Evolutionary conservation across 352 stramenopile genomes (phyloP).

Genomic region (Phytophthora agathidicida): DNA sequence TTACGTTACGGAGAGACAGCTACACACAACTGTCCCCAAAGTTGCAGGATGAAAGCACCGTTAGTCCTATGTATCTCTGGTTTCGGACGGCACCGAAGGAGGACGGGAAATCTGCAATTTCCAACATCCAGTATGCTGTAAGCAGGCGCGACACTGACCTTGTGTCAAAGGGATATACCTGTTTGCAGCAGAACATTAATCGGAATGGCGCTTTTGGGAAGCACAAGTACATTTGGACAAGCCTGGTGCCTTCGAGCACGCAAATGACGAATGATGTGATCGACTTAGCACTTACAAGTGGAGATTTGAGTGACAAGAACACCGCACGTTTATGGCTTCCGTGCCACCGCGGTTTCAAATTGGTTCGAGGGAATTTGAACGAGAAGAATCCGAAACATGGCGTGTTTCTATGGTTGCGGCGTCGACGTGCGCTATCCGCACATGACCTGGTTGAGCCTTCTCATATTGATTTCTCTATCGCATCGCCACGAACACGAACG

Average conservation of each 20-base stretch:
- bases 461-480: conserved; percentile 33
- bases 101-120: conserved; percentile 67
- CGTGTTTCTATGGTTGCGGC: conserved; percentile 74
- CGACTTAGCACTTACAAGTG: conserved; percentile 66
- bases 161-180: conserved; percentile 75
- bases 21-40: conserved; percentile 64
- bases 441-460: conserved; percentile 64
- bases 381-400: conserved; percentile 60
- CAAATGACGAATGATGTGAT: conserved; percentile 69
- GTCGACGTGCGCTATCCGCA: conserved; percentile 35
- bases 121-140: conserved; percentile 66
- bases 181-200: conserved; percentile 77
- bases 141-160: conserved; percentile 75
- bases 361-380: conserved; percentile 71
- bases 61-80: conserved; percentile 63
- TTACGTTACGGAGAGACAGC: conserved; percentile 56
- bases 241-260: conserved; percentile 48
- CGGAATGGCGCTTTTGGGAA: conserved; percentile 65
- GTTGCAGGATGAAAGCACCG: conserved; percentile 52
- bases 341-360: conserved; percentile 75
- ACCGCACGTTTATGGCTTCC: conserved; percentile 72
- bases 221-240: conserved; percentile 82
- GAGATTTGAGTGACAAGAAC: conserved; percentile 69
- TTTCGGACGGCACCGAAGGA: conserved; percentile 61
- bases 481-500: conserved; percentile 47